phyloP scores from a whole-genome alignment of 1,139 yeast genomes.

The Yamadazyma songkhlaensis region DNA sequence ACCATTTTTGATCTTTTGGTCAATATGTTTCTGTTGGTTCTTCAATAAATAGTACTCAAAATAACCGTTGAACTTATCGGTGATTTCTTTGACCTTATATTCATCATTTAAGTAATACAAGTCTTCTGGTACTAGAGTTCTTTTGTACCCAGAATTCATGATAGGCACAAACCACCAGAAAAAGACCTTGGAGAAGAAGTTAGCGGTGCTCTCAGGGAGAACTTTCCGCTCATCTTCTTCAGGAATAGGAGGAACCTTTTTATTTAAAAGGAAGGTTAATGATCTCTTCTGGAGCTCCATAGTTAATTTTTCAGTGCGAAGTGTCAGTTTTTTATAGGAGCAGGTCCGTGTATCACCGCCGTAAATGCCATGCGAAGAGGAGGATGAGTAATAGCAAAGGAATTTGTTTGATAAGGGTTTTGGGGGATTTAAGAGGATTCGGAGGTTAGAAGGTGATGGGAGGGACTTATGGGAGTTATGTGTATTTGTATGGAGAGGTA shows the following conservation, averaged over 20 bases:
- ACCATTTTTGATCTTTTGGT: slow-evolving; percentile 19
- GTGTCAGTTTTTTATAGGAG: no score
- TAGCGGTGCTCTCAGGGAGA: slow-evolving; percentile 24
- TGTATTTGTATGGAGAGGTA: no score
- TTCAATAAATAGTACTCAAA: slow-evolving; percentile 32
- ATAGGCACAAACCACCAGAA: slow-evolving; percentile 63
- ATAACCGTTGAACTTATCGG: slow-evolving; percentile 27
- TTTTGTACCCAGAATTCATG: slow-evolving; percentile 59
- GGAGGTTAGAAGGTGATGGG: no score
- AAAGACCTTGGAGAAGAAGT: slow-evolving; percentile 31
- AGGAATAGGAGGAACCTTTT: slow-evolving; percentile 53
- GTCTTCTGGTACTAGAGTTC: slow-evolving; percentile 66
- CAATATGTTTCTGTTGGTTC: slow-evolving; percentile 18
- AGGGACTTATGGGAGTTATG: no score
- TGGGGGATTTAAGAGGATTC: no score
- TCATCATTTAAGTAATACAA: slow-evolving; percentile 52
- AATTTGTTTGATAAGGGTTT: no score
- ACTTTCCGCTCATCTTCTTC: slow-evolving; percentile 44
- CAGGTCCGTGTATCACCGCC: no score
- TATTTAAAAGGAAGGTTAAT: slow-evolving; percentile 14
- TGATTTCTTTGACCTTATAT: slow-evolving; percentile 46
- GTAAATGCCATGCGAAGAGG: no score
- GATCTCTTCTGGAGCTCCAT: slow-evolving; percentile 11
- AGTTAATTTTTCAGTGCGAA: neutral
- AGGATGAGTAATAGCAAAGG: neutral